phyloP scores from a whole-genome alignment of 192 early-diverging fungal species.

The Dissophora ornata region DNA sequence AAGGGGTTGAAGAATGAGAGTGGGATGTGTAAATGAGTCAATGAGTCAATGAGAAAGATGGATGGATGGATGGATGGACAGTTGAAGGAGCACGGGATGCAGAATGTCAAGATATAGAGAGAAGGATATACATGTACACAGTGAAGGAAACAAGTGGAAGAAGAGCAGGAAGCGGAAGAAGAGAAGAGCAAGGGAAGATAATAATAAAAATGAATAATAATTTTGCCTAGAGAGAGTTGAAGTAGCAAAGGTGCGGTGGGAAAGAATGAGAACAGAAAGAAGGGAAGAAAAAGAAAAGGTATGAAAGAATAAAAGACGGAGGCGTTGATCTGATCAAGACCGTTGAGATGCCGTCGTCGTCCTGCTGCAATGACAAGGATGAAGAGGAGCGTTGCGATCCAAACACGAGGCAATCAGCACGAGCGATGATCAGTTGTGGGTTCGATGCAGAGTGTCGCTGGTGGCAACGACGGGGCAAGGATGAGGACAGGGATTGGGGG shows the following conservation, averaged over 20 bases:
- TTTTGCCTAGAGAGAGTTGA: slow-evolving; percentile 5
- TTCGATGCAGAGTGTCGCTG: no score
- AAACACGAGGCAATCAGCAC: no score
- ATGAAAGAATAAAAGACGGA: not conserved
- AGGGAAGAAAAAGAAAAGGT: slow-evolving; percentile 3
- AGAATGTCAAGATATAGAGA: not conserved
- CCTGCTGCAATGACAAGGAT: no score
- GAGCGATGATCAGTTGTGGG: no score
- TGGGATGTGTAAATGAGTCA: no score
- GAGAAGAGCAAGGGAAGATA: not conserved
- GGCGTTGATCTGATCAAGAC: no score
- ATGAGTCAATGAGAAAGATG: no score
- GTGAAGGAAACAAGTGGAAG: not conserved
- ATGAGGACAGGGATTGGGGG: no score
- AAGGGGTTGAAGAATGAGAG: not conserved
- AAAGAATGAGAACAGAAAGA: not conserved
- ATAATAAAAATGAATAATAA: not conserved
- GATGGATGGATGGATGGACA: not conserved
- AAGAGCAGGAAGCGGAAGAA: not conserved
- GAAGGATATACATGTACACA: not conserved
- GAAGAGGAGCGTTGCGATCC: no score
- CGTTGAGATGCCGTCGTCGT: no score
- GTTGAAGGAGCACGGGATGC: not conserved
- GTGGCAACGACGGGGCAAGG: no score
- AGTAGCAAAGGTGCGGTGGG: no score